phyloP scores from a whole-genome alignment of 176 grass and related monocot species.

The Tillandsia fasciculata region DNA sequence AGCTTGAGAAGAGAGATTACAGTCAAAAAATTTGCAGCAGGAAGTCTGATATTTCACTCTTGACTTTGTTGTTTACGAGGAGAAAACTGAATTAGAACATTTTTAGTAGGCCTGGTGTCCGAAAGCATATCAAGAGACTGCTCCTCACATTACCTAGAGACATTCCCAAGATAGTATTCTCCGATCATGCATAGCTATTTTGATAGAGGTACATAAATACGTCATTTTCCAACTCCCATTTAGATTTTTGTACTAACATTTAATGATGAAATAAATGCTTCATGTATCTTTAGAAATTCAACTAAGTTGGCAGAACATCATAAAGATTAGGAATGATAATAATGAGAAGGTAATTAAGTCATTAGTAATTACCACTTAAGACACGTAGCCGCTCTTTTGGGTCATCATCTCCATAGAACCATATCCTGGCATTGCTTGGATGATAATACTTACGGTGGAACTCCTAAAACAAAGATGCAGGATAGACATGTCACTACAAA shows the following conservation, averaged over 20 bases:
- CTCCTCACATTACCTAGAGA: too few species aligned
- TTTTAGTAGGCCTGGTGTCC: too few species aligned
- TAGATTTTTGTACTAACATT: background rate
- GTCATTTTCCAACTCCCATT: background rate
- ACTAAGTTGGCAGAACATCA: background rate
- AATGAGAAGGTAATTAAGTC: constrained; percentile 11
- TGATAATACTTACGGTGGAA: constrained; percentile 93
- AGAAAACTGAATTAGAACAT: too few species aligned
- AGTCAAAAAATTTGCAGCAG: too few species aligned
- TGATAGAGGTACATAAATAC: too few species aligned
- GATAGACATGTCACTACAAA: background rate
- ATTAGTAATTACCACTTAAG: constrained; percentile 58
- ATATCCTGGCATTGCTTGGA: constrained; percentile 93
- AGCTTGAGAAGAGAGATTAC: background rate
- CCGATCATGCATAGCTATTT: too few species aligned
- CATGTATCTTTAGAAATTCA: background rate
- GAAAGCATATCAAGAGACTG: too few species aligned
- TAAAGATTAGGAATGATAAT: background rate
- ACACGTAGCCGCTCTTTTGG: constrained; percentile 58
- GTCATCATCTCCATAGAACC: constrained; percentile 97
- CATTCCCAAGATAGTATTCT: too few species aligned
- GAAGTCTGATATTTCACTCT: too few species aligned
- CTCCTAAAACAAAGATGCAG: constrained; percentile 39
- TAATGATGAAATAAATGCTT: background rate
- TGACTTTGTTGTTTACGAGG: too few species aligned